phyloP scores from a whole-genome alignment of 2,329 filamentous ascomycete genomes.

The Didymella arachidicola region DNA sequence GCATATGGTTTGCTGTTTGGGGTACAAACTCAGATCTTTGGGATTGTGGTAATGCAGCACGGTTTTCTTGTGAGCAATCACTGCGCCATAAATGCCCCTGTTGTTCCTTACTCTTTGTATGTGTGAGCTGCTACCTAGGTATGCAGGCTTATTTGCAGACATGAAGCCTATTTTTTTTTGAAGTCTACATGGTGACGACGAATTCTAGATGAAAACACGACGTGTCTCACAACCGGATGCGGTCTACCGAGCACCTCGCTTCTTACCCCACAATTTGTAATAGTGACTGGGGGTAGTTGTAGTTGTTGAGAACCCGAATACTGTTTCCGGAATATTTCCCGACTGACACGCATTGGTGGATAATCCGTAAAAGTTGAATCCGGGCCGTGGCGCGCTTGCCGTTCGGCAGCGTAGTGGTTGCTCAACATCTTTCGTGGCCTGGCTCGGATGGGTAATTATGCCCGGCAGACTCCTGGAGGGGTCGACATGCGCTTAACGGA shows the following conservation, averaged over 20 bases:
- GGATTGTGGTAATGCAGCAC: background rate
- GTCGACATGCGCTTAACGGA: background rate
- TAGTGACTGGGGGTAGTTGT: conserved; percentile 22
- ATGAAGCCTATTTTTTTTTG: background rate
- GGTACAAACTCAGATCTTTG: background rate
- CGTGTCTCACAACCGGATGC: background rate
- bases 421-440: too few species aligned
- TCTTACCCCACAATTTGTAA: conserved; percentile 32
- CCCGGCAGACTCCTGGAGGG: background rate
- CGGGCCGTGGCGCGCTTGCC: background rate
- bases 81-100: background rate
- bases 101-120: background rate
- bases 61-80: background rate
- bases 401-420: background rate
- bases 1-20: background rate
- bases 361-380: background rate
- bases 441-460: background rate
- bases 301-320: conserved; percentile 17
- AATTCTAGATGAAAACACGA: too few species aligned
- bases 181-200: background rate
- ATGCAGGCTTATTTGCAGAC: background rate
- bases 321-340: conserved; percentile 5
- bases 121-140: background rate
- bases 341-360: conserved; percentile 17
- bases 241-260: background rate